phyloP scores from a whole-genome alignment of 2,329 filamentous ascomycete species.

The Spiromastix sp. region DNA sequence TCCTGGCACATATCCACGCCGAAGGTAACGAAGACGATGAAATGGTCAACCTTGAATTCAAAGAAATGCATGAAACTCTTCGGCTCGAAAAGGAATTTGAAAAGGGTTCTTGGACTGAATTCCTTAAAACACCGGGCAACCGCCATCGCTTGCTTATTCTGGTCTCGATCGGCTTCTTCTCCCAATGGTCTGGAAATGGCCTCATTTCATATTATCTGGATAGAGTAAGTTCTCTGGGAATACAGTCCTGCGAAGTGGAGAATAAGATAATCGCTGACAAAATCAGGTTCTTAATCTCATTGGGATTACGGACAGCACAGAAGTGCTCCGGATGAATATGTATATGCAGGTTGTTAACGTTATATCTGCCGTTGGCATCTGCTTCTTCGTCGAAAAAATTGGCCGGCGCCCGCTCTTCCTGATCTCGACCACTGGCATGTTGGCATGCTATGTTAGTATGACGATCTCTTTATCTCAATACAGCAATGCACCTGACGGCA shows the following conservation, averaged over 20 bases:
- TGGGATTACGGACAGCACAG: neutral
- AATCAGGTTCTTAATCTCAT: slow-evolving; percentile 1
- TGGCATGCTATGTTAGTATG: too few species aligned
- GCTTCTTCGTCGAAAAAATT: slow-evolving; percentile 44
- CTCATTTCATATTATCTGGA: slow-evolving; percentile 59
- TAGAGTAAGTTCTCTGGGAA: slow-evolving; percentile 50
- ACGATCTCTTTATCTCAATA: too few species aligned
- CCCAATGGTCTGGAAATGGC: slow-evolving; percentile 58
- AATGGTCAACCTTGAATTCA: slow-evolving; percentile 55
- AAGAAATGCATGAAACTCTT: slow-evolving; percentile 57
- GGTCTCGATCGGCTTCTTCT: slow-evolving; percentile 54
- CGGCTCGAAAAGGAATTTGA: slow-evolving; percentile 44
- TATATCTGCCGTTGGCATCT: slow-evolving; percentile 36
- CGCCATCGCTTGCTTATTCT: slow-evolving; percentile 53
- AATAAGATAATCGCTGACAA: slow-evolving; percentile 44
- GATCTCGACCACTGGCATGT: slow-evolving; percentile 25
- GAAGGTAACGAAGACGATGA: slow-evolving; percentile 49
- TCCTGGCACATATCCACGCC: slow-evolving; percentile 54
- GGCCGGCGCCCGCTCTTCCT: slow-evolving; percentile 50
- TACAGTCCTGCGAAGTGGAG: slow-evolving; percentile 50
- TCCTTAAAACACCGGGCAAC: slow-evolving; percentile 54
- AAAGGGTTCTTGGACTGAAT: slow-evolving; percentile 48
- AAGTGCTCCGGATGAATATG: neutral
- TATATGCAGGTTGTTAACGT: slow-evolving; percentile 40
- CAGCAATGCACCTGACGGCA: too few species aligned